phyloP scores from a whole-genome alignment of 2,329 filamentous ascomycete genomes.

The Pyricularia pennisetigena region DNA sequence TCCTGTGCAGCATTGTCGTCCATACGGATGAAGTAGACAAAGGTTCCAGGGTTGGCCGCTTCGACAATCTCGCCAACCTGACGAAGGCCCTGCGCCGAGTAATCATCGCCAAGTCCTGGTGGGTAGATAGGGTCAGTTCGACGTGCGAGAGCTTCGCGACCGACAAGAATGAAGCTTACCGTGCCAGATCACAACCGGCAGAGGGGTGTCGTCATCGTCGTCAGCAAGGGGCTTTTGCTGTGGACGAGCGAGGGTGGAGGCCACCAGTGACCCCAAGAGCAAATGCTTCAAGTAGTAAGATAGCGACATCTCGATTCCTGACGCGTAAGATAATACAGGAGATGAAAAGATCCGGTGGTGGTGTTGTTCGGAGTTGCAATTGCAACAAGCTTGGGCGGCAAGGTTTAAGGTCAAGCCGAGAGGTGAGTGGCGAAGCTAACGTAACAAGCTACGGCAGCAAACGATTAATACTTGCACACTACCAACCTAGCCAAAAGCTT shows the following conservation, averaged over 20 bases:
- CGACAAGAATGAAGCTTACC: constrained; percentile 24
- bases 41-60: constrained; percentile 67
- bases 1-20: constrained; percentile 57
- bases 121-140: constrained; percentile 18
- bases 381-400: neutral
- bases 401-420: neutral
- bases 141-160: neutral
- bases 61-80: constrained; percentile 63
- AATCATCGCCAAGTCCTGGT: constrained; percentile 56
- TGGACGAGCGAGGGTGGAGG: constrained; percentile 20
- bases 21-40: constrained; percentile 71
- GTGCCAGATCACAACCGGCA: constrained; percentile 94
- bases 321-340: neutral
- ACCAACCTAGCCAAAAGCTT: neutral
- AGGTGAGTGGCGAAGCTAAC: neutral
- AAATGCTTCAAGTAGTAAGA: neutral
- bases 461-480: neutral
- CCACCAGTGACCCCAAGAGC: constrained; percentile 18
- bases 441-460: neutral
- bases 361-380: neutral
- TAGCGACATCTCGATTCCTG: neutral
- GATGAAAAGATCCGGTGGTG: constrained; percentile 2
- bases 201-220: constrained; percentile 49
- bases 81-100: constrained; percentile 64
- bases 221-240: neutral